These are phyloP conservation scores for Oryza nivara DNA, from an alignment of 176 grass and related monocot genomes.

Conservation along the genomic window DNA sequence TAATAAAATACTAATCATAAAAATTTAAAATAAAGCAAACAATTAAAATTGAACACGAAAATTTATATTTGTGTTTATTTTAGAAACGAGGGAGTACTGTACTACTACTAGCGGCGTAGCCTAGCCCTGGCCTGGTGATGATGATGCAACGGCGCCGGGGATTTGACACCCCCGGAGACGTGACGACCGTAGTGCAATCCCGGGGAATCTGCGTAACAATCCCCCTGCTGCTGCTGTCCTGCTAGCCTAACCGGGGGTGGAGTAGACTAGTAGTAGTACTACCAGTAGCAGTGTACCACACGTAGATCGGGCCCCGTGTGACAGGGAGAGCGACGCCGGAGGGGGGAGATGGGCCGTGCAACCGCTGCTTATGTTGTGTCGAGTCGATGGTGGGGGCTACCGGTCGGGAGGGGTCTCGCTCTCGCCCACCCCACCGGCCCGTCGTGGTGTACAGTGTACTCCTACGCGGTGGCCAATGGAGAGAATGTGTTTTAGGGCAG, in stretches of 20 bases:
- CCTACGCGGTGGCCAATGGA: not conserved
- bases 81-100: too few species aligned
- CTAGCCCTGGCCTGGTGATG: too few species aligned
- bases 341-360: slow-evolving; percentile 21
- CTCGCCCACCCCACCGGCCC: not conserved
- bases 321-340: not conserved
- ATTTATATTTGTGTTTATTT: too few species aligned
- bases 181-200: slow-evolving; percentile 44
- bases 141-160: not conserved
- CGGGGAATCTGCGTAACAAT: slow-evolving; percentile 48
- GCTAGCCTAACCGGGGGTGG: not conserved
- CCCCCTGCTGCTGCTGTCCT: slow-evolving; percentile 9
- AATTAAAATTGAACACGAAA: too few species aligned
- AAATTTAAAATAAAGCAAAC: too few species aligned
- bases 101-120: too few species aligned
- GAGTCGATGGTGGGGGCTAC: not conserved
- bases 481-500: not conserved
- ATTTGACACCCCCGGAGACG: slow-evolving; percentile 11
- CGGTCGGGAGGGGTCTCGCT: not conserved
- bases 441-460: too few species aligned
- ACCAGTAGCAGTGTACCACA: not conserved
- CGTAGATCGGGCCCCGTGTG: slow-evolving; percentile 12
- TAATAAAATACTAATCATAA: too few species aligned
- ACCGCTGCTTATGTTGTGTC: slow-evolving; percentile 35
- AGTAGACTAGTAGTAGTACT: not conserved